Percentiles rank a stretch among this genome's conserved stretches.
Evolutionary conservation across 768 basidiomycete genomes (phyloP).

Genomic region (Psilocybe azurescens): DNA sequence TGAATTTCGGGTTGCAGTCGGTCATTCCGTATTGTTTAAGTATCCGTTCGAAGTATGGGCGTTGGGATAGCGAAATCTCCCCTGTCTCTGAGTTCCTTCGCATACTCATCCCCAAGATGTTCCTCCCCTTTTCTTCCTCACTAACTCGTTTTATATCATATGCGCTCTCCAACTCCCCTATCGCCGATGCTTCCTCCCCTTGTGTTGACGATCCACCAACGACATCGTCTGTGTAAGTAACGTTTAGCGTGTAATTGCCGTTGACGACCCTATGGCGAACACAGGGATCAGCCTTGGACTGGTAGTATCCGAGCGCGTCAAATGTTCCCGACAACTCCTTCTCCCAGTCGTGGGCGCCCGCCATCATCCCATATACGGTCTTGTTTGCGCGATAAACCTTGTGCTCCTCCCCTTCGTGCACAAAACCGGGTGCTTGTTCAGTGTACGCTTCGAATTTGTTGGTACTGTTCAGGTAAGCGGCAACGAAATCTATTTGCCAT

Average conservation of each 20-base stretch:
- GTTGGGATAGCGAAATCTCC: slow-evolving; percentile 13
- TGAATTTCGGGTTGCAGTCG: slow-evolving; percentile 18
- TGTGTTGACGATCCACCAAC: slow-evolving; percentile 14
- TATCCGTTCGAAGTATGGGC: slow-evolving; percentile 9
- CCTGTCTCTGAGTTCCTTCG: slow-evolving; percentile 3
- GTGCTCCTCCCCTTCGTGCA: slow-evolving; percentile 19
- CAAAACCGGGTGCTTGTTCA: slow-evolving; percentile 20
- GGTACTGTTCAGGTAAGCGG: slow-evolving; percentile 16
- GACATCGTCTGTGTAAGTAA: slow-evolving; percentile 24
- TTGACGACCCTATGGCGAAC: slow-evolving; percentile 8
- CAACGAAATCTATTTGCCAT: slow-evolving; percentile 18
- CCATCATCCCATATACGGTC: slow-evolving; percentile 28
- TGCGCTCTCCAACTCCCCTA: slow-evolving; percentile 13
- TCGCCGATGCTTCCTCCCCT: slow-evolving; percentile 12
- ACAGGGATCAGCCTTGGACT: slow-evolving; percentile 25
- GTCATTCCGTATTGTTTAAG: slow-evolving; percentile 17
- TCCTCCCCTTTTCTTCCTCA: slow-evolving; percentile 2
- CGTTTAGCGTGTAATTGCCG: slow-evolving; percentile 19
- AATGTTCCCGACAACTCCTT: slow-evolving; percentile 12
- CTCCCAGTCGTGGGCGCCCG: slow-evolving; percentile 27
- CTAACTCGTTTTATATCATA: slow-evolving; percentile 19
- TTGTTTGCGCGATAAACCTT: slow-evolving; percentile 29
- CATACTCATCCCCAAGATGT: slow-evolving; percentile 22
- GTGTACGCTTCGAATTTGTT: slow-evolving; percentile 8
- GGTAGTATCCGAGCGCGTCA: slow-evolving; percentile 16